Base-by-base conservation (phyloP, 768 basidiomycete genomes). In the Tylopilus cervinicoccineus region DNA sequence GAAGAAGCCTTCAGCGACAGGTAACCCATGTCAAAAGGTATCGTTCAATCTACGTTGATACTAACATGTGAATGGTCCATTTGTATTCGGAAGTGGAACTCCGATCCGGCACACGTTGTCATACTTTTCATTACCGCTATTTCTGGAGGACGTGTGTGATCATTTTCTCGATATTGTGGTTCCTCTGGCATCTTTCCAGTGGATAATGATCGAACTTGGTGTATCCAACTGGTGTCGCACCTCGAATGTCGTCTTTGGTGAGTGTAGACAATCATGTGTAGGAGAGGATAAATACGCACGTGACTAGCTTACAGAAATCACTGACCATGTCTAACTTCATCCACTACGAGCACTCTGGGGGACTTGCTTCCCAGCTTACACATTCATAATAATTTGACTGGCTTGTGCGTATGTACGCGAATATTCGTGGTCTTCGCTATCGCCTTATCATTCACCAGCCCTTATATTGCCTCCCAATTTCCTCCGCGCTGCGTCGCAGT, bases 381-480 rank as follows among this genome's bases (percentile, higher is more conserved):
- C 0, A 38, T 27, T 16, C 13, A 33, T 17, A 70, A 69, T 76
- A 71, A 32, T 23, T 43, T 70, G 24, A 70, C 68, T 3, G 49
- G 32, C 32, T 17, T 33, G 17, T 17, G n/a, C n/a, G 32, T 33
- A 33, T 3, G 16, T 33, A 6, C 9, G 71, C 36, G 80, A 42
- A 37, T 24, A n/a, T 23, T 36, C 14, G 11, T 12, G 1, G 14
- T n/a, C 6, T 2, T 33, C 1, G 6, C 10, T 8, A 16, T 33
- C 0, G 12, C 9, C 24, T 39, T 23, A 55, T 43, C 17, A 12
- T 39, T 8, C 12, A 11, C 9, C 22, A 70, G 69, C 6, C 78
- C 78, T 0, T 81, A 79, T 48, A 78, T 81, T 43, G 60, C 68
- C 1, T 75, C 80, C 12, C 80, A 84, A 54, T 63, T 85, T 27